These are phyloP conservation scores for Adiantum capillusveneris DNA, from an alignment of 75 land plant species.

Conservation along the genomic window DNA sequence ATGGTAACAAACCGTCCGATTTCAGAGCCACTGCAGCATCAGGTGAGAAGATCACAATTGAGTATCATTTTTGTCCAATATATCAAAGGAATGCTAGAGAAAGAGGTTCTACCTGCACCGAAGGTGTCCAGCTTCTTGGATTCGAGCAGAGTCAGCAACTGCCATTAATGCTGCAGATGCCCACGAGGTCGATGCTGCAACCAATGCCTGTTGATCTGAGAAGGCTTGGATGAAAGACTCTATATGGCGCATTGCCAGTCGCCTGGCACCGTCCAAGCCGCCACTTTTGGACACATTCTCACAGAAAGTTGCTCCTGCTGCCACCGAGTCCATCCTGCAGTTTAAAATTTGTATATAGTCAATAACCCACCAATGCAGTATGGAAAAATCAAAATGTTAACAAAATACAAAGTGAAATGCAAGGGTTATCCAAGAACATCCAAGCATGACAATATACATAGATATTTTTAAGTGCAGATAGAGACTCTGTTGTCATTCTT, in stretches of 20 bases:
- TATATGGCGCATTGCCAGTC: constrained; percentile 75
- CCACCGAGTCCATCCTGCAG: constrained; percentile 79
- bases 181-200: constrained; percentile 60
- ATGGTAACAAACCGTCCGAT: constrained; percentile 87
- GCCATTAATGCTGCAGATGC: constrained; percentile 63
- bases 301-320: constrained; percentile 36
- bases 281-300: constrained; percentile 58
- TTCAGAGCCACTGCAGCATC: constrained; percentile 72
- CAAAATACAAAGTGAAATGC: background rate
- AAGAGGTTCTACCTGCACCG: constrained; percentile 97
- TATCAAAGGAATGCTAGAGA: constrained; percentile 1
- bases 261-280: constrained; percentile 68
- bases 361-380: background rate
- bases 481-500: too few species aligned
- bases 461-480: too few species aligned
- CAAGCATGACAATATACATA: too few species aligned
- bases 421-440: constrained; percentile 5
- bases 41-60: background rate
- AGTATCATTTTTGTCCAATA: too few species aligned
- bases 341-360: background rate
- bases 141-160: constrained; percentile 77
- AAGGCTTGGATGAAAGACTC: constrained; percentile 77
- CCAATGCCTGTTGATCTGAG: constrained; percentile 61
- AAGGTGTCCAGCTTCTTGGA: constrained; percentile 97
- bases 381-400: background rate